phyloP scores from a whole-genome alignment of 129 eudicot genomes.

The Flaveria ramosissima region DNA sequence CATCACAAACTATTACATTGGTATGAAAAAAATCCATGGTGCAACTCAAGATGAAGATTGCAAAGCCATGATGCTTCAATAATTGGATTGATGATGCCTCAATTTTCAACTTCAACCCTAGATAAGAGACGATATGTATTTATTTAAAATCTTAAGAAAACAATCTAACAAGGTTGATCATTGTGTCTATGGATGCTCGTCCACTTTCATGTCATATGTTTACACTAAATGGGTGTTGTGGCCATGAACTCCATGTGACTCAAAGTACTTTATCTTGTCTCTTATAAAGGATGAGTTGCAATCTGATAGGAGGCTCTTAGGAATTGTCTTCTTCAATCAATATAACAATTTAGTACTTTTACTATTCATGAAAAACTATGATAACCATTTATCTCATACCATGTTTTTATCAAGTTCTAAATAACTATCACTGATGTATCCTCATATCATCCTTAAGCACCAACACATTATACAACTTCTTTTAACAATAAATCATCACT shows the following conservation, averaged over 20 bases:
- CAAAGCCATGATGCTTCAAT: not conserved
- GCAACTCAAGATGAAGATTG: not conserved
- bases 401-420: not conserved
- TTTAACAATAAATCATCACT: not conserved
- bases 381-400: not conserved
- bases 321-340: not conserved
- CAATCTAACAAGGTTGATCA: not conserved
- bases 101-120: not conserved
- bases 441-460: not conserved
- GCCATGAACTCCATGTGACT: not conserved
- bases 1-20: too few species aligned
- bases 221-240: not conserved
- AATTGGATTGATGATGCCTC: not conserved
- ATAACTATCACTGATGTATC: not conserved
- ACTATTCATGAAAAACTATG: not conserved
- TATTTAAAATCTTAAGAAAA: too few species aligned
- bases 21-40: too few species aligned
- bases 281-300: not conserved
- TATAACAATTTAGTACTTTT: not conserved
- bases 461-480: too few species aligned
- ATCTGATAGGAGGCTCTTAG: not conserved
- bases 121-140: not conserved
- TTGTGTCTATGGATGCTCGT: not conserved
- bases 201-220: not conserved
- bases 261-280: not conserved